Conservation (phyloP, 768 basidiomycete genomes). For the Phlegmacium glaucopus region DNA sequence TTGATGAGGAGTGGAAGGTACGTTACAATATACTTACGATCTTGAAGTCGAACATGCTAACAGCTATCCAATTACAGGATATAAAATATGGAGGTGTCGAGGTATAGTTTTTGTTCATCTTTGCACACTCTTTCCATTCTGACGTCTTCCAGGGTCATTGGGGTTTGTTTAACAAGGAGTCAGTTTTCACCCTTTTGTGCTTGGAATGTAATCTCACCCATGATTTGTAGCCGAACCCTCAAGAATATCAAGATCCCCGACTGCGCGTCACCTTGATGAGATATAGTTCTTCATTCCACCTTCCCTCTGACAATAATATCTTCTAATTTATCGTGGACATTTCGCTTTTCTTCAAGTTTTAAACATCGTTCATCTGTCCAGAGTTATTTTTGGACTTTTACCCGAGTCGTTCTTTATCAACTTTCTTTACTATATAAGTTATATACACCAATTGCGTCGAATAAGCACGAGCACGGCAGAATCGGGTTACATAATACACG, state of each 20-base stretch:
- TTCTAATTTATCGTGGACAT: too few relatives aligned
- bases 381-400: too few relatives aligned
- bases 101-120: not conserved
- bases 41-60: not conserved
- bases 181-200: slow-evolving; percentile 13
- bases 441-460: too few relatives aligned
- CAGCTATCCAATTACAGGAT: slow-evolving; percentile 33
- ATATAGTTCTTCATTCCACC: not conserved
- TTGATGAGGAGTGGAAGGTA: slow-evolving; percentile 83
- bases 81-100: slow-evolving; percentile 75
- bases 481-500: too few relatives aligned
- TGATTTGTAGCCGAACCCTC: slow-evolving; percentile 52
- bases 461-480: too few relatives aligned
- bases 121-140: not conserved
- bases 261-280: slow-evolving; percentile 38
- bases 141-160: slow-evolving; percentile 32
- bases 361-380: too few relatives aligned
- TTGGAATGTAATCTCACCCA: not conserved
- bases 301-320: not conserved
- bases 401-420: too few relatives aligned
- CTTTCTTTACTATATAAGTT: too few relatives aligned
- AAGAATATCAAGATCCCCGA: slow-evolving; percentile 65
- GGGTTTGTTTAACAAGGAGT: slow-evolving; percentile 47
- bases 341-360: too few relatives aligned
- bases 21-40: slow-evolving; percentile 9